A percentile compares a stretch with the other conserved stretches of the same genome.
These are phyloP conservation scores for Sicyos baderoa DNA, from an alignment of 306 rosid genomes.

Conservation along the genomic window DNA sequence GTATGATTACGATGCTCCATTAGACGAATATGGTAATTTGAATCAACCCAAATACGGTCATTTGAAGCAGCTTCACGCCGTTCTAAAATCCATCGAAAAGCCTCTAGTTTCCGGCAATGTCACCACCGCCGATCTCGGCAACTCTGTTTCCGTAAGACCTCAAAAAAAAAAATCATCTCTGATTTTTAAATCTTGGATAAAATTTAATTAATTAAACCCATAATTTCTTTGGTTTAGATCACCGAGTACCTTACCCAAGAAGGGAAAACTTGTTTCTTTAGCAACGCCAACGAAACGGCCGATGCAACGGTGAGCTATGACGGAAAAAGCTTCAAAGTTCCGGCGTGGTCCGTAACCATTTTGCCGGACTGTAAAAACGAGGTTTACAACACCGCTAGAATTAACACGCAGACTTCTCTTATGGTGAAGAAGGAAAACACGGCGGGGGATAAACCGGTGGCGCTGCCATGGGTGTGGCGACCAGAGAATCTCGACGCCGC, in stretches of 20 bases:
- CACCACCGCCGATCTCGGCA: constrained; percentile 26
- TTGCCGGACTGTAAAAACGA: constrained; percentile 42
- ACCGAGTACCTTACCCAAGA: constrained; percentile 25
- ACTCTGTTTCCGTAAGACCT: constrained; percentile 37
- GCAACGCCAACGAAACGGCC: constrained; percentile 29
- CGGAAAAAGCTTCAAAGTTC: constrained; percentile 26
- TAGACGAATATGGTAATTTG: constrained; percentile 48
- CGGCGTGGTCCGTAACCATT: constrained; percentile 63
- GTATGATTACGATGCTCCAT: constrained; percentile 56
- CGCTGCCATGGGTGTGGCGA: constrained; percentile 47
- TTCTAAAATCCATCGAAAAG: constrained; percentile 38
- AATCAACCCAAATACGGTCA: constrained; percentile 54
- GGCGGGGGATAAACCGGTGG: constrained; percentile 33
- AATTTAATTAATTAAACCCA: too few relatives aligned
- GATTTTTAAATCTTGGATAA: background rate
- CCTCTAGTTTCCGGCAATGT: constrained; percentile 32
- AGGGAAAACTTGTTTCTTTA: constrained; percentile 39
- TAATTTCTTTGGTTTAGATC: constrained; percentile 14
- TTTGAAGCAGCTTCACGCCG: constrained; percentile 42
- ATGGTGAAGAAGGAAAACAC: constrained; percentile 29
- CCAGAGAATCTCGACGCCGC: constrained; percentile 32
- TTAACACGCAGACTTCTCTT: constrained; percentile 45
- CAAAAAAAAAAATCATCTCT: too few relatives aligned
- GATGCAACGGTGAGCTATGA: constrained; percentile 37
- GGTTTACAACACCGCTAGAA: constrained; percentile 51